A percentile compares a stretch with the other conserved stretches of the same genome.
Evolutionary conservation across 495 filamentous ascomycete genomes (phyloP).

Genomic region (Lasiosphaeria ovina): DNA sequence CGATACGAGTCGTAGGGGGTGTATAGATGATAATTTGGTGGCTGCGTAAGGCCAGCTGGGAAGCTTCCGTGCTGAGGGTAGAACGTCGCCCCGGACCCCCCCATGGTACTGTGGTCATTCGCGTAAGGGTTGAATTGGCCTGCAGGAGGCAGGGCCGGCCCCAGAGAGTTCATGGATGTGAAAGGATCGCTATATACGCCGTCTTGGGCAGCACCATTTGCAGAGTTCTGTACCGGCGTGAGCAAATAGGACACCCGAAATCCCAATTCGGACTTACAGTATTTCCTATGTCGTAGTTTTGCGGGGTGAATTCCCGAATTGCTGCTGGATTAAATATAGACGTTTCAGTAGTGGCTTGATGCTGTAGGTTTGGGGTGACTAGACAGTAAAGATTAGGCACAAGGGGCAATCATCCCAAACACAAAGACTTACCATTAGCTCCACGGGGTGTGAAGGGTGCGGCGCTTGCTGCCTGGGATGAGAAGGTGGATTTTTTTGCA

Average conservation of each 20-base stretch:
- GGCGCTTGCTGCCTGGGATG: constrained; percentile 85
- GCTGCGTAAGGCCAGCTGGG: constrained; percentile 58
- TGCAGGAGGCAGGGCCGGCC: constrained; percentile 48
- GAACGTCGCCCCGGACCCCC: constrained; percentile 53
- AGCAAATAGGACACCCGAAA: constrained; percentile 4
- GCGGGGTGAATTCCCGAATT: constrained; percentile 78
- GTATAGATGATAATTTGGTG: constrained; percentile 91
- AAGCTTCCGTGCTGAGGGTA: constrained; percentile 38
- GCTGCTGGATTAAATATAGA: constrained; percentile 53
- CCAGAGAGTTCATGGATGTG: constrained; percentile 49
- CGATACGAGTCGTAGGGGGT: constrained; percentile 80
- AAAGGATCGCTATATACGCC: constrained; percentile 58
- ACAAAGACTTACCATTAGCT: constrained; percentile 31
- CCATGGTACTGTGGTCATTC: constrained; percentile 50
- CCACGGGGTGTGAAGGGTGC: constrained; percentile 81
- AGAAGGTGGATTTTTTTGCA: constrained; percentile 64
- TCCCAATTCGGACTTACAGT: constrained; percentile 51
- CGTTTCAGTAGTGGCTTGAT: constrained; percentile 34
- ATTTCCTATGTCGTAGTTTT: constrained; percentile 63
- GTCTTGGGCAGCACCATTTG: constrained; percentile 22
- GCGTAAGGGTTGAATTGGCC: constrained; percentile 66
- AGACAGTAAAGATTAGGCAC: constrained; percentile 11
- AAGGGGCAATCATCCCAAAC: neutral
- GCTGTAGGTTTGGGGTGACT: constrained; percentile 34
- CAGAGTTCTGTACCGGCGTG: constrained; percentile 14